A percentile compares a stretch with the other conserved stretches of the same genome.
Conservation (phyloP, 1,139 yeast species). For the Geotrichum klebahnii region DNA sequence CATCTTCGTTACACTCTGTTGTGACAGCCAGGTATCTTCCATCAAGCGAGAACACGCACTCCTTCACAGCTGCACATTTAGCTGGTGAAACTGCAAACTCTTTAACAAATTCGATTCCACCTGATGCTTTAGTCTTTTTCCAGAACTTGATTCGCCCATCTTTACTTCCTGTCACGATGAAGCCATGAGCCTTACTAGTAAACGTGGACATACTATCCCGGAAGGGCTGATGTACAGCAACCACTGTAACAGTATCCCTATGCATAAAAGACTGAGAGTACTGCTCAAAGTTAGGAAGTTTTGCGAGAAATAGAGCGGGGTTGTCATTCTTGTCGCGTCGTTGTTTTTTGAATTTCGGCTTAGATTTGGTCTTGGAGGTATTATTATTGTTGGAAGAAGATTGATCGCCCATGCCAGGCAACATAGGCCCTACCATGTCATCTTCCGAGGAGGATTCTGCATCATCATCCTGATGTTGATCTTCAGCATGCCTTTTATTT, state of each 20-base stretch:
- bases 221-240: constrained; percentile 25
- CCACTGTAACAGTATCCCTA: constrained; percentile 26
- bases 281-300: constrained; percentile 30
- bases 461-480: not conserved
- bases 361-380: not conserved
- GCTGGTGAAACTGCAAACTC: constrained; percentile 36
- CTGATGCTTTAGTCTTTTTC: constrained; percentile 31
- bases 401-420: constrained; percentile 3
- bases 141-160: constrained; percentile 47
- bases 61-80: constrained; percentile 34
- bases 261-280: constrained; percentile 38
- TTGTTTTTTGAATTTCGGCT: constrained; percentile 1
- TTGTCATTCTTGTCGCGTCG: constrained; percentile 15
- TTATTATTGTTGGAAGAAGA: not conserved
- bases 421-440: constrained; percentile 16
- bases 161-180: constrained; percentile 41
- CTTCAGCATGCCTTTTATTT: constrained; percentile 7
- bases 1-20: constrained; percentile 24
- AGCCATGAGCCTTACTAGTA: constrained; percentile 21
- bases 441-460: constrained; percentile 14
- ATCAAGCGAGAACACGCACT: constrained; percentile 30
- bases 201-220: not conserved
- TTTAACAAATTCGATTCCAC: constrained; percentile 41
- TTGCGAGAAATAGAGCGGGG: constrained; percentile 22
- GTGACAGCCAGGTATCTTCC: constrained; percentile 38